Percentiles rank a stretch among this genome's conserved stretches.
Evolutionary conservation across 2,329 filamentous ascomycete species (phyloP).

Genomic region (Aspergillus fijiensis): DNA sequence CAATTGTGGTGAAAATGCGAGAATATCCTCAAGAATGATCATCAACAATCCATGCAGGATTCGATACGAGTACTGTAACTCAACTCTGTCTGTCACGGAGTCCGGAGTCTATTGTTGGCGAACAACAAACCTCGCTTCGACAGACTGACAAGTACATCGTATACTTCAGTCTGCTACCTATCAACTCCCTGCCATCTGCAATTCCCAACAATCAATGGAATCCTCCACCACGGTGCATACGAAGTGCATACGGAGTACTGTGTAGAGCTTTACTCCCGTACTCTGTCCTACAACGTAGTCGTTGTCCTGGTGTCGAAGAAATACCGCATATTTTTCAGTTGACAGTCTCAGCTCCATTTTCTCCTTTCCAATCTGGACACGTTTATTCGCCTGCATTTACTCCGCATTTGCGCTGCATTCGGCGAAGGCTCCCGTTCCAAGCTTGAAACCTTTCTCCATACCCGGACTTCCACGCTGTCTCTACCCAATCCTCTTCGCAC

Average conservation of each 20-base stretch:
- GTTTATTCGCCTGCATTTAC: constrained; percentile 13
- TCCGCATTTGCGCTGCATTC: constrained; percentile 24
- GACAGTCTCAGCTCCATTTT: constrained; percentile 4
- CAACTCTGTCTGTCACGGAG: background rate
- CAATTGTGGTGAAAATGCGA: no score
- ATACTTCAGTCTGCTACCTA: background rate
- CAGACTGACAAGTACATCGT: background rate
- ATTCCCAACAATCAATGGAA: background rate
- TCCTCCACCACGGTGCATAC: no score
- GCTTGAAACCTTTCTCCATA: background rate
- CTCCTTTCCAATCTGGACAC: constrained; percentile 5
- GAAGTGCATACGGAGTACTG: no score
- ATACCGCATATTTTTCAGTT: constrained; percentile 16
- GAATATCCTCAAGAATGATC: no score
- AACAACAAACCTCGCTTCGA: background rate
- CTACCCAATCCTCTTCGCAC: constrained; percentile 9
- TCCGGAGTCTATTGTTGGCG: background rate
- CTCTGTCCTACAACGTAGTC: constrained; percentile 24
- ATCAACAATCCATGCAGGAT: background rate
- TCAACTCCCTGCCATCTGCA: no score
- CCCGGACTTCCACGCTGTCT: background rate
- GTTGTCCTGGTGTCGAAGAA: constrained; percentile 20
- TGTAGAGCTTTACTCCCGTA: background rate
- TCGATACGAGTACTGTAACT: background rate
- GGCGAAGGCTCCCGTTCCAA: constrained; percentile 21